Evolutionary conservation across 306 rosid species (phyloP).

Genomic region (Castanea sativa): DNA sequence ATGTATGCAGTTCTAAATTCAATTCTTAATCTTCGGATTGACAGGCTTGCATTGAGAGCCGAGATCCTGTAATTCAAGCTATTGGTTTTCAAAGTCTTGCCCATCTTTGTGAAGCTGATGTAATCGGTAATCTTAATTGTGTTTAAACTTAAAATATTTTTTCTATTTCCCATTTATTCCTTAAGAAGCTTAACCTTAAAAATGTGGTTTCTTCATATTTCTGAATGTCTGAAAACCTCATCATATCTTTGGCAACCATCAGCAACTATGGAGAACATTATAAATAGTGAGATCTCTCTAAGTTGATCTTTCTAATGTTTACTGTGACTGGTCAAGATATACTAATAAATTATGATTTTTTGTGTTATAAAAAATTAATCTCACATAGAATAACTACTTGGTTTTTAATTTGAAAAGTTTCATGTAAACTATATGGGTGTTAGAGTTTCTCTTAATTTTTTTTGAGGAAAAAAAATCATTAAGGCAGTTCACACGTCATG

Average conservation of each 20-base stretch:
- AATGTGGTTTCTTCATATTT: neutral
- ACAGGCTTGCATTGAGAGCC: conserved; percentile 88
- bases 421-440: neutral
- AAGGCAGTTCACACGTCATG: neutral
- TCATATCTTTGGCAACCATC: neutral
- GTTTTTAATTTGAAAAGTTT: neutral
- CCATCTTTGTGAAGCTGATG: conserved; percentile 91
- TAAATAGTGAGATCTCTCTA: neutral
- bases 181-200: neutral
- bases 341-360: neutral
- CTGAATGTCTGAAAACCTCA: neutral
- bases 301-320: neutral
- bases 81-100: conserved; percentile 95
- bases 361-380: neutral
- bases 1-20: conserved; percentile 27
- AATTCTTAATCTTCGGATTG: conserved; percentile 24
- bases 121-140: conserved; percentile 59
- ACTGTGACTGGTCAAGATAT: neutral
- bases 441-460: neutral
- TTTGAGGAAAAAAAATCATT: neutral
- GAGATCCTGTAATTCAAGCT: conserved; percentile 69
- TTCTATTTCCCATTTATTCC: neutral
- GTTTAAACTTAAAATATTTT: conserved; percentile 19
- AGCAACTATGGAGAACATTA: neutral
- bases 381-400: neutral